Base-by-base conservation (phyloP, 768 basidiomycete species). In the Calocybe gangraenosa region DNA sequence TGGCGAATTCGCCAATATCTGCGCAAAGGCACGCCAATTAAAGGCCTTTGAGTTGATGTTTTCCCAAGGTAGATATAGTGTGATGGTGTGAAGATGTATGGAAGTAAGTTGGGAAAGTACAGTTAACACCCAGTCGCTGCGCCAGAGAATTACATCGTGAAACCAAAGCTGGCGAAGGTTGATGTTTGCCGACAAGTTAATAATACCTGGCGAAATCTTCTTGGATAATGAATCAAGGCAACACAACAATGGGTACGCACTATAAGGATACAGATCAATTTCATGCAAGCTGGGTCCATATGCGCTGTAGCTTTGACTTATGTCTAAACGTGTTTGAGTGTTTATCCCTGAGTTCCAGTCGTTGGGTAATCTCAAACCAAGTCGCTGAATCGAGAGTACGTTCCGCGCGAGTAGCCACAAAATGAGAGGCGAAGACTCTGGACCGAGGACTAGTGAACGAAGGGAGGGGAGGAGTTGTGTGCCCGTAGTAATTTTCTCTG, bases 81-180 rank as follows among this genome's bases (percentile, higher is more conserved):
- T 45, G 33, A 51, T 48, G 8, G 37, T 51, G 13, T 40, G 37
- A 37, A 46, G 25, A 17, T 28, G 9, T 21, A 32, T 31, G 11
- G 50, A 48, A 6, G 42, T 44, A 19, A 51, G 20, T 15, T 31
- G 33, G 13, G 28, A 32, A 2, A 48, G 46, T 10, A 19, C 32
- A 38, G 19, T 33, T n/a, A 28, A 15, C 17, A 48, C 40, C 50
- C 50, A 48, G 5, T 35, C 21, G 13, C 38, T 35, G 22, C 20
- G 23, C 10, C 39, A 47, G 17, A 11, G 11, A 5, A 39, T 28
- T 7, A 48, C 31, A 33, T 44, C 44, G 8, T 52, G 47, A 18
- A 52, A 52, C 50, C 50, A 52, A 21, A 52, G 10, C 25, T 33
- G 35, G 34, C 43, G 47, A 6, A 52, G 39, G 10, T 52, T 42